Evolutionary conservation across 2,329 filamentous ascomycete species (phyloP), one percentile per base, ranked within the genome.

Genomic region (Aulographum hederae): DNA sequence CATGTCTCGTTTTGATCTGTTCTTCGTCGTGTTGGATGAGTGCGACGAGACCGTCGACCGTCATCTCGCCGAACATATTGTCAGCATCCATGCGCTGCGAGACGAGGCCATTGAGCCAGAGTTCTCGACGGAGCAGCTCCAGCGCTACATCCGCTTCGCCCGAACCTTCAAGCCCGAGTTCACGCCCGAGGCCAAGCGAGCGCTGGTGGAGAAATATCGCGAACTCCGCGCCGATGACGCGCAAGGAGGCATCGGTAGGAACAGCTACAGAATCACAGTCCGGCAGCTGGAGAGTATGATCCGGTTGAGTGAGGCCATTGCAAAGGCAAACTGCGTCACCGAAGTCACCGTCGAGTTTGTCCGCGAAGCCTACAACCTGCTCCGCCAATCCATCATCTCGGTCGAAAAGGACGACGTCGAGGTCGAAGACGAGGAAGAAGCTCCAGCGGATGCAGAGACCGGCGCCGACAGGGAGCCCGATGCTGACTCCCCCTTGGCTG

Each of bases 1-100:
- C 61, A 98, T 98, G 89, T 93, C 82, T 32, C 80, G 89, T 63
- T 98, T 98, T 56, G 89, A 98, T 61, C 65, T 98, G 6, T 98
- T 98, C 67, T 98, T 98, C 49, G 84, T 98, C 32, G 78, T 98
- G 17, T 69, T 95, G 1, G 89, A 98, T 50, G 89, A 98, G 47
- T 95, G 86, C 52, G 92, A 94, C 48, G 86, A 95, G 57, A 60
- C 69, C 25, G 73, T 92, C 20, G 89, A 98, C 50, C 77, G 84
- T 34, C 82, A 91, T 48, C 66, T 98, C 3, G 89, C 89, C 2
- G 71, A 86, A 47, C 89, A 98, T 54, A 98, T 98, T 47, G 86
- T 98, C 38, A 74, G 74, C 37, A 77, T 98, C 34, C 89, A 98
- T 57, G 84, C 89, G 53, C 67, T 91, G 38, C 78, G 89, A 34